A percentile compares a stretch with the other conserved stretches of the same genome.
These are phyloP conservation scores for Erythrobasidium hasegawianum DNA, from an alignment of 1,284 basidiomycete genomes.

Conservation along the genomic window DNA sequence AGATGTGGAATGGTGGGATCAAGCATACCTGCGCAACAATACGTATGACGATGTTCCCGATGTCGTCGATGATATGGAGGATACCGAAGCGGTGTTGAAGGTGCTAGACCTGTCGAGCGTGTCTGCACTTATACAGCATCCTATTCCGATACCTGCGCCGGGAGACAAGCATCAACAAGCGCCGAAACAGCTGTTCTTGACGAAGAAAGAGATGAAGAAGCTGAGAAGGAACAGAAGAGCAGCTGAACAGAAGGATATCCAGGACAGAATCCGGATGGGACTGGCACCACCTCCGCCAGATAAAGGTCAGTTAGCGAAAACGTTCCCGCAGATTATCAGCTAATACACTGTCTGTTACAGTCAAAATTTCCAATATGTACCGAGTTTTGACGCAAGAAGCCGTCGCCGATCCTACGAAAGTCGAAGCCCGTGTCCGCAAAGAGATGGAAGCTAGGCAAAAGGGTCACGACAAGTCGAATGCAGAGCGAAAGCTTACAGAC, in stretches of 20 bases:
- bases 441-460: constrained; percentile 88
- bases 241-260: constrained; percentile 87
- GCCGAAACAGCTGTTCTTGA: constrained; percentile 80
- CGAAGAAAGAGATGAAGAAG: constrained; percentile 93
- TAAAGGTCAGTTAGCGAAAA: constrained; percentile 61
- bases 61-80: constrained; percentile 45
- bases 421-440: constrained; percentile 87
- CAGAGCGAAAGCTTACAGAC: constrained; percentile 81
- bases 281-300: constrained; percentile 90
- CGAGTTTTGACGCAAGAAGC: constrained; percentile 95
- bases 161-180: constrained; percentile 72
- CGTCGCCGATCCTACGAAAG: constrained; percentile 92
- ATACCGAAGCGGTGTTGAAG: constrained; percentile 24
- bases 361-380: constrained; percentile 94
- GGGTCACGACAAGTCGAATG: constrained; percentile 85
- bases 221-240: constrained; percentile 83
- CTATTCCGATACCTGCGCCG: constrained; percentile 90
- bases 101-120: constrained; percentile 66
- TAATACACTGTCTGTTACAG: constrained; percentile 52
- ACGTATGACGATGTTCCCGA: constrained; percentile 67
- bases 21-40: constrained; percentile 71
- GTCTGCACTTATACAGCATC: constrained; percentile 90
- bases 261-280: constrained; percentile 93
- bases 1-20: constrained; percentile 96
- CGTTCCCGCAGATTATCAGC: not conserved